These are phyloP conservation scores for Fusarium oxysporum DNA, from an alignment of 2,329 filamentous ascomycete genomes.

Conservation along the genomic window DNA sequence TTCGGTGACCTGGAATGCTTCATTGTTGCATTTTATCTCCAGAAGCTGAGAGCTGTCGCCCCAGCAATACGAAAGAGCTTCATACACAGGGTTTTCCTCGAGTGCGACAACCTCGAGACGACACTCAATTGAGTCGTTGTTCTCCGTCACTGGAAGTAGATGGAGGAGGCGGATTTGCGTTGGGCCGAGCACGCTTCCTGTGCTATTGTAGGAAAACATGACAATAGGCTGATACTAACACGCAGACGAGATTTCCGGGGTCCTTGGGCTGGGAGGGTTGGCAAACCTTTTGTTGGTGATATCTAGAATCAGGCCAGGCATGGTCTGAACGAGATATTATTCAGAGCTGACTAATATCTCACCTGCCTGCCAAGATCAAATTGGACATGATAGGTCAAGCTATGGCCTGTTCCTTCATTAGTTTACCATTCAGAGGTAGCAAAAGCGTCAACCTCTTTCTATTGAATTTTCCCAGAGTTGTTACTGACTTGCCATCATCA, in stretches of 20 bases:
- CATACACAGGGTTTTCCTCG: background rate
- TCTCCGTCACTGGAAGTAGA: background rate
- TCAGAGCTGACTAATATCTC: background rate
- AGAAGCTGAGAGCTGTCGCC: background rate
- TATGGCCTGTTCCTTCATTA: too few relatives aligned
- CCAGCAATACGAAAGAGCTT: background rate
- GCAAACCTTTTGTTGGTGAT: accelerated
- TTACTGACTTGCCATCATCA: too few relatives aligned
- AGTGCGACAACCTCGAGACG: background rate
- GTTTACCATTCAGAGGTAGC: too few relatives aligned
- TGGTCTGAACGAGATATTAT: too few relatives aligned
- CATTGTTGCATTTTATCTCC: background rate
- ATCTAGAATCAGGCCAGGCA: background rate
- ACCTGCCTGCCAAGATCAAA: background rate
- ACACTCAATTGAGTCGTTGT: accelerated
- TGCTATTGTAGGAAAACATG: background rate
- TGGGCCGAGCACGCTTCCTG: background rate
- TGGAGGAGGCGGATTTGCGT: background rate
- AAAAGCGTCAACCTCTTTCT: too few relatives aligned
- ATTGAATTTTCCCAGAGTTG: too few relatives aligned
- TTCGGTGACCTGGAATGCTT: background rate
- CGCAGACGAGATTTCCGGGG: too few relatives aligned
- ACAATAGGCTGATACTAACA: background rate
- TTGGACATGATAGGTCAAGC: accelerated
- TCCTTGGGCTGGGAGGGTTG: background rate